These are phyloP conservation scores for Carex myosuroides DNA, from an alignment of 176 grass and related monocot species.

Conservation along the genomic window DNA sequence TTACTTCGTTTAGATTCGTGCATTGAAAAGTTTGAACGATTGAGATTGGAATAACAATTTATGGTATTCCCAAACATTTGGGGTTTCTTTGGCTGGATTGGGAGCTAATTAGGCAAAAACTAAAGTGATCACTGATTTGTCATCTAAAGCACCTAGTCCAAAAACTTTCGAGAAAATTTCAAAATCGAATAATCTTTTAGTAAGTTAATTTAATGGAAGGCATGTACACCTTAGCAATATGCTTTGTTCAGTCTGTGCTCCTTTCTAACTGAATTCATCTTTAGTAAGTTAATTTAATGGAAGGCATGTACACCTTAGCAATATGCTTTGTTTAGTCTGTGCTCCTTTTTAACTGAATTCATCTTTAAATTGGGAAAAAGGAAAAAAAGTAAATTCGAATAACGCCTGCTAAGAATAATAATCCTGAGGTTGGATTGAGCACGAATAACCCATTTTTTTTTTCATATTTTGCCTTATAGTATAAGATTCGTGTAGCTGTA, in stretches of 20 bases:
- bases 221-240: not conserved
- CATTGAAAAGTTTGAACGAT: no score
- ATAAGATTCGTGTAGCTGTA: no score
- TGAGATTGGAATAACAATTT: no score
- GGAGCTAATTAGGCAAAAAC: no score
- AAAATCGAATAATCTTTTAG: no score
- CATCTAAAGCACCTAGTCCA: no score
- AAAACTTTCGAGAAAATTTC: no score
- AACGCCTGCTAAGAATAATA: not conserved
- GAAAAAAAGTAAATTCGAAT: not conserved
- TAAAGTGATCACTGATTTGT: no score
- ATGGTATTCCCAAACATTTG: no score
- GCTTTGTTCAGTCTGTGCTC: not conserved
- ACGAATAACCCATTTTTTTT: not conserved
- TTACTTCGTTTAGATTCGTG: no score
- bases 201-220: not conserved
- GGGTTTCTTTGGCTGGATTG: no score
- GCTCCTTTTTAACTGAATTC: not conserved
- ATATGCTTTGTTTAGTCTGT: not conserved
- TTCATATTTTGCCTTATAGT: no score
- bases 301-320: not conserved
- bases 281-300: not conserved
- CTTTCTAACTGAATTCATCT: not conserved
- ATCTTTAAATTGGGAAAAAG: not conserved
- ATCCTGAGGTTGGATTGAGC: not conserved